Conservation (phyloP, 345 rosid genomes). For the Excoecaria agallocha region DNA sequence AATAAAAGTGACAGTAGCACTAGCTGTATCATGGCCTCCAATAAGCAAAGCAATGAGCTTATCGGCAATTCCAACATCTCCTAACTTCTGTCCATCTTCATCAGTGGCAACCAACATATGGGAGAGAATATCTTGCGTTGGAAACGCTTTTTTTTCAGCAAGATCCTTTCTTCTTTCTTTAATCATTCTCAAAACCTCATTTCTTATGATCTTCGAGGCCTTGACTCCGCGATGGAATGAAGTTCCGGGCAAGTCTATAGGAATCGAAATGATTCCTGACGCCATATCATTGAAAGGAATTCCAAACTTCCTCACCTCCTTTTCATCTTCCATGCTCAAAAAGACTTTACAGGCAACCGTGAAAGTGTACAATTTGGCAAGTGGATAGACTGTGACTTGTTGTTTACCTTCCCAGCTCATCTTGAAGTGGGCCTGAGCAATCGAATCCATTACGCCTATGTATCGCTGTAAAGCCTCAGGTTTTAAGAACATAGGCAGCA, state of each 20-base stretch:
- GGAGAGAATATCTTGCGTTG: conserved; percentile 16
- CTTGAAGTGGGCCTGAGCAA: conserved; percentile 20
- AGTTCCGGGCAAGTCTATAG: conserved; percentile 25
- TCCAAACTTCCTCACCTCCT: conserved; percentile 3
- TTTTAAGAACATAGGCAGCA: conserved; percentile 16
- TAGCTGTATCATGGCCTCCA: conserved; percentile 28
- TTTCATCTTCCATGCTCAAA: conserved; percentile 18
- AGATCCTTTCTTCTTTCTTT: conserved; percentile 18
- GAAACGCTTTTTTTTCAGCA: conserved; percentile 6
- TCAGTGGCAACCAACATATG: conserved; percentile 18
- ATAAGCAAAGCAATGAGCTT: conserved; percentile 21
- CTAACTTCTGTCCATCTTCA: conserved; percentile 15
- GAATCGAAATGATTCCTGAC: conserved; percentile 23
- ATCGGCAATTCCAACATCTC: conserved; percentile 11
- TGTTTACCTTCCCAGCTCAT: conserved; percentile 15
- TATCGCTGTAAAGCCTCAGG: conserved; percentile 24
- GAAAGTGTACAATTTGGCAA: conserved; percentile 23
- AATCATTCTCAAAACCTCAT: conserved; percentile 18
- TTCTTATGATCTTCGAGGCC: conserved; percentile 16
- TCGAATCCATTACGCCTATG: conserved; percentile 19
- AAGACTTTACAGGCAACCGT: conserved; percentile 21
- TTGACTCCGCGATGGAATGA: conserved; percentile 16
- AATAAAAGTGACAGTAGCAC: conserved; percentile 22
- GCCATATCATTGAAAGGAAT: conserved; percentile 20
- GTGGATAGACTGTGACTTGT: conserved; percentile 20